phyloP scores from a whole-genome alignment of 352 stramenopile species.

The Peronospora destructor region DNA sequence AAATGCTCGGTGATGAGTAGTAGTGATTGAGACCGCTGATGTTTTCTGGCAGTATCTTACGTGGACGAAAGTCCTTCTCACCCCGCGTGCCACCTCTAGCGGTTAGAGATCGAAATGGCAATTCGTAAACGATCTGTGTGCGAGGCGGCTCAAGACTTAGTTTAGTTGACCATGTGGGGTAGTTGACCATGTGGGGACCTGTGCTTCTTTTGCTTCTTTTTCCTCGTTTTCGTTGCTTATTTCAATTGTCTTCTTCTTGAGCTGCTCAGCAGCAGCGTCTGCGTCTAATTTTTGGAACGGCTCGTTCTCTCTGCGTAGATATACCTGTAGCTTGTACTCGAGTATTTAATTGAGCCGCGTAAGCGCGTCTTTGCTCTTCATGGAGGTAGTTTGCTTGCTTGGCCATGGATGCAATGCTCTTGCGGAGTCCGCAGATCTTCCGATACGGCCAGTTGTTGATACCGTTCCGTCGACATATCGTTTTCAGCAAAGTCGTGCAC shows the following conservation, averaged over 20 bases:
- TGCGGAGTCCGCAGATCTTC: conserved; percentile 47
- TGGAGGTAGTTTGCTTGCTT: conserved; percentile 63
- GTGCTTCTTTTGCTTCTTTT: conserved; percentile 14
- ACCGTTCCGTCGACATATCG: conserved; percentile 55
- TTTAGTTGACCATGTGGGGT: conserved; percentile 9
- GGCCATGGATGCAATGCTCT: conserved; percentile 53
- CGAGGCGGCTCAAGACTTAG: conserved; percentile 14
- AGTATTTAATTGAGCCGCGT: conserved; percentile 44
- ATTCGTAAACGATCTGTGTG: neutral
- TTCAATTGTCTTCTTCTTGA: neutral
- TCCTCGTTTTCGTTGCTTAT: conserved; percentile 13
- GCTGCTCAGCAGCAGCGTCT: conserved; percentile 6
- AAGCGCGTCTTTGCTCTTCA: conserved; percentile 42
- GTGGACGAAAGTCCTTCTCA: neutral
- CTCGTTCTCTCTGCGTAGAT: conserved; percentile 40
- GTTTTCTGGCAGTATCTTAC: conserved; percentile 1
- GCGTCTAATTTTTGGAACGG: conserved; percentile 15
- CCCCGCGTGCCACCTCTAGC: conserved; percentile 1
- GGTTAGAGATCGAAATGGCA: neutral
- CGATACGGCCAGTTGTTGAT: conserved; percentile 59
- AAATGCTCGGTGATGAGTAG: conserved; percentile 24
- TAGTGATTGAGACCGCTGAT: conserved; percentile 16
- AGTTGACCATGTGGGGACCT: conserved; percentile 8
- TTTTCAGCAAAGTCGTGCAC: conserved; percentile 63
- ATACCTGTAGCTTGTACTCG: conserved; percentile 36